Evolutionary conservation across 2,329 filamentous ascomycete species (phyloP), one percentile per base, ranked within the genome.

Genomic region (Diaporthe citriasiana): DNA sequence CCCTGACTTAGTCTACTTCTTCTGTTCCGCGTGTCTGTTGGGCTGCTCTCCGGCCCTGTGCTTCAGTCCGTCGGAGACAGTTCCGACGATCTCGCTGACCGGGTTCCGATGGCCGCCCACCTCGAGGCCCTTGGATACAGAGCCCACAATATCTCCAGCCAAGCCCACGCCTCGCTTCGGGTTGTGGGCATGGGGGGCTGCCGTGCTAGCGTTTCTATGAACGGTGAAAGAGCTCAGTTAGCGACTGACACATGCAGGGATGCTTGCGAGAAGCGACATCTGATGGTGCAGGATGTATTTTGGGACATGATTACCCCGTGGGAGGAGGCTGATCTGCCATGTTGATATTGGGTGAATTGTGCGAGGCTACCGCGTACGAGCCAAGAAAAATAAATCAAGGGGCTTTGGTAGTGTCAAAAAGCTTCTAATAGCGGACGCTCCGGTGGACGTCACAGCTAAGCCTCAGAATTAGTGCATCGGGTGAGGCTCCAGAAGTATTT

Each of bases 1-100:
- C 6, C 13, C 13, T 5, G 25, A 17, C 45, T 50, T 15, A 10
- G 3, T 10, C 19, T 47, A 27, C 30, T 50, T 50, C 30, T 50
- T 50, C 6, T 17, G 30, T n/a, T n/a, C 60, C 22, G 30, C 55
- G 22, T 51, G 53, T 33, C 69, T 60, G 42, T 40, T 40, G 4
- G 55, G 69, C 30, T 60, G 40, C 40, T 71, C 69, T 10, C 69
- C 69, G 1, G 69, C 69, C 17, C 55, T 55, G 9, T 50, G 30
- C 69, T 71, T 71, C 38, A 71, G 51, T 7, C 69, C 69, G n/a
- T 71, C 69, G 10, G 69, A 56, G 25, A 71, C 69, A 0, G 51
- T 60, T 12, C 69, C 69, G 4, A 71, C 69, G 53, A 71, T 71
- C 69, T 59, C 69, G 40, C 69, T 71, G 13, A 60, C 55, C 22